A percentile compares a stretch with the other conserved stretches of the same genome.
Conservation (phyloP, 2,329 filamentous ascomycete genomes). For the Macroventuria anomochaeta region DNA sequence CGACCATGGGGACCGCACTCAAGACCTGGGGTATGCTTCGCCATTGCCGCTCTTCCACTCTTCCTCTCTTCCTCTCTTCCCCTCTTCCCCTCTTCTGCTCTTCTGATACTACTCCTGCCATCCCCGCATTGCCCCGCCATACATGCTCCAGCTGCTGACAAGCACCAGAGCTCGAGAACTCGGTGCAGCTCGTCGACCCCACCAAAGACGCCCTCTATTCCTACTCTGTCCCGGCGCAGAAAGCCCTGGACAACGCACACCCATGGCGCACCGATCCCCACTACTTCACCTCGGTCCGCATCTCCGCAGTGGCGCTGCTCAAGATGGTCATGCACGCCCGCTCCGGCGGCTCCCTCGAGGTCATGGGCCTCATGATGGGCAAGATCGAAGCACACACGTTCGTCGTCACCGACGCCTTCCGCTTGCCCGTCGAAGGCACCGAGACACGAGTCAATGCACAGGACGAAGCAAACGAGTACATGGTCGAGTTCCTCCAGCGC, state of each 20-base stretch:
- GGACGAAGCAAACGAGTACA: constrained; percentile 95
- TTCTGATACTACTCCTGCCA: too few species aligned
- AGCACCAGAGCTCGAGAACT: constrained; percentile 83
- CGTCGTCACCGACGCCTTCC: constrained; percentile 92
- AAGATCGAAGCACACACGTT: constrained; percentile 86
- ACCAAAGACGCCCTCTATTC: constrained; percentile 89
- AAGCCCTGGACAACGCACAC: constrained; percentile 65
- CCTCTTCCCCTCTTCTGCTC: too few species aligned
- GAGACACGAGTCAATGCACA: constrained; percentile 97
- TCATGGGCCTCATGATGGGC: constrained; percentile 98
- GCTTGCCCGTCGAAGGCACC: constrained; percentile 95
- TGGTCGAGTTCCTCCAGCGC: constrained; percentile 81
- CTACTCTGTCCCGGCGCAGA: constrained; percentile 75
- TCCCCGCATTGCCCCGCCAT: constrained; percentile 18
- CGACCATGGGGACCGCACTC: constrained; percentile 44
- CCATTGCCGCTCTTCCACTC: not conserved
- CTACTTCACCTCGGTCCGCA: constrained; percentile 92
- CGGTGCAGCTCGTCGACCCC: constrained; percentile 79
- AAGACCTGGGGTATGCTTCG: constrained; percentile 46
- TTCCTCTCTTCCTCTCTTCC: too few species aligned
- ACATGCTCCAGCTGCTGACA: constrained; percentile 22
- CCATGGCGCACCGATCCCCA: constrained; percentile 82
- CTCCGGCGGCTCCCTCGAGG: constrained; percentile 88
- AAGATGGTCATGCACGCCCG: constrained; percentile 99
- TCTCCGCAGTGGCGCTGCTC: constrained; percentile 89